These are phyloP conservation scores for Capronia americana DNA, from an alignment of 2,329 filamentous ascomycete genomes.

Conservation along the genomic window DNA sequence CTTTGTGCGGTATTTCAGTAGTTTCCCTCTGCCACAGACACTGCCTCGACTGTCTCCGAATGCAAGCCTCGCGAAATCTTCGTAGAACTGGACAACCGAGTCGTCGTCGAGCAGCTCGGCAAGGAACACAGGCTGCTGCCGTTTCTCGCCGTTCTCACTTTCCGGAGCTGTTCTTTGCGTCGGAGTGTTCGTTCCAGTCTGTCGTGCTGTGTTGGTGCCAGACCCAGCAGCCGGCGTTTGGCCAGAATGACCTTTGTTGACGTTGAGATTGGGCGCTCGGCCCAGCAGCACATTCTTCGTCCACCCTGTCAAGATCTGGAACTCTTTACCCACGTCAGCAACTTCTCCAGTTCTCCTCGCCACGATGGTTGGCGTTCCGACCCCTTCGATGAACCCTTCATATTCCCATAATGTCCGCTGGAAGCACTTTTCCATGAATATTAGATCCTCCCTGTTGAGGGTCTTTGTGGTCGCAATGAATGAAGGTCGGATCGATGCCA, in stretches of 20 bases:
- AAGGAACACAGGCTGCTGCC: slow-evolving; percentile 81
- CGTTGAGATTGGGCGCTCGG: slow-evolving; percentile 84
- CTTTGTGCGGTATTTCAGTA: slow-evolving; percentile 87
- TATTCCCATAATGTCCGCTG: slow-evolving; percentile 92
- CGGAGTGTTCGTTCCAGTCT: slow-evolving; percentile 57
- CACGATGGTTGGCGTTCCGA: slow-evolving; percentile 88
- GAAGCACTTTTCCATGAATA: slow-evolving; percentile 98
- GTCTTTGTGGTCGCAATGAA: slow-evolving; percentile 91
- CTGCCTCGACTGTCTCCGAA: slow-evolving; percentile 89
- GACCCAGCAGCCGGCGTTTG: slow-evolving; percentile 45
- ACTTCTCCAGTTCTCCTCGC: slow-evolving; percentile 92
- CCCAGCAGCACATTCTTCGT: slow-evolving; percentile 86
- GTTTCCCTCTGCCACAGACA: slow-evolving; percentile 80
- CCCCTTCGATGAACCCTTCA: slow-evolving; percentile 87
- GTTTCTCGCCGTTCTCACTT: slow-evolving; percentile 44
- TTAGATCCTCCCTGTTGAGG: slow-evolving; percentile 84
- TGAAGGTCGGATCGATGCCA: slow-evolving; percentile 88
- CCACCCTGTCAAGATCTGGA: slow-evolving; percentile 95
- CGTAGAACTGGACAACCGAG: slow-evolving; percentile 91
- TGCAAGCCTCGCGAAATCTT: slow-evolving; percentile 89
- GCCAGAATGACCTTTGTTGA: slow-evolving; percentile 69
- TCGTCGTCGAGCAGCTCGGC: slow-evolving; percentile 94
- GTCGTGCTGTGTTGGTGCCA: slow-evolving; percentile 49
- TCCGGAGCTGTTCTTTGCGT: slow-evolving; percentile 25
- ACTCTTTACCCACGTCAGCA: slow-evolving; percentile 95